Evolutionary conservation across 768 basidiomycete genomes (phyloP), one percentile per base, ranked within the genome.

Genomic region (Naematelia aurantialba): DNA sequence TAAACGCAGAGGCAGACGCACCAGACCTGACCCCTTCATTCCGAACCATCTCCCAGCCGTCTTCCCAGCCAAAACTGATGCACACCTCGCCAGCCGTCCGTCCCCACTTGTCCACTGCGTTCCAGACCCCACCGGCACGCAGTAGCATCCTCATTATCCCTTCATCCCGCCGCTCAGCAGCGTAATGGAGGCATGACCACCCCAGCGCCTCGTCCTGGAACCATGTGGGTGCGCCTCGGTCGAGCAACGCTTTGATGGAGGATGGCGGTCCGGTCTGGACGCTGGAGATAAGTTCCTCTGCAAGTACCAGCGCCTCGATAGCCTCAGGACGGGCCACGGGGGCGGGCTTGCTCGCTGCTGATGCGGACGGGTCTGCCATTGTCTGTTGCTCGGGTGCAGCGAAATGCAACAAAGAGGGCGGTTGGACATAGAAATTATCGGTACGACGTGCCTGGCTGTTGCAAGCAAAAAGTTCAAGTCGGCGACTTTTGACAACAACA

Each of bases 1-100:
- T 52, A 17, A 48, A 12, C 4, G 55, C 45, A 27, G n/a, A 12
- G 4, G 19, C 21, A 3, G 74, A 77, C 81, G 70, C 62, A 89
- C 93, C 92, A 78, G 88, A 83, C 58, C 94, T 85, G 59, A 98
- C 85, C 5, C 94, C 96, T 56, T 94, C 89, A 78, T 94, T 87
- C n/a, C 90, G 84, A 49, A 99, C 88, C 52, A 84, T 70, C 21
- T 80, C 82, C 76, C 97, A 98, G 14, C 86, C 86, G 39, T 79
- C 78, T 56, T 80, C 78, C 66, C 92, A 83, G 66, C 94, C 93
- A 76, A 88, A 82, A 5, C 91, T 94, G 27, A 91, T 80, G 11
- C 91, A 88, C 52, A 98, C 84, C 66, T 97, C 94, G 8, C 86
- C 92, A 0, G 96, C 89, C 5, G 91, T 94, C 68, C 87, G 84